Evolutionary conservation across 352 stramenopile genomes (phyloP).

Genomic region (Phytophthora pistaciae): DNA sequence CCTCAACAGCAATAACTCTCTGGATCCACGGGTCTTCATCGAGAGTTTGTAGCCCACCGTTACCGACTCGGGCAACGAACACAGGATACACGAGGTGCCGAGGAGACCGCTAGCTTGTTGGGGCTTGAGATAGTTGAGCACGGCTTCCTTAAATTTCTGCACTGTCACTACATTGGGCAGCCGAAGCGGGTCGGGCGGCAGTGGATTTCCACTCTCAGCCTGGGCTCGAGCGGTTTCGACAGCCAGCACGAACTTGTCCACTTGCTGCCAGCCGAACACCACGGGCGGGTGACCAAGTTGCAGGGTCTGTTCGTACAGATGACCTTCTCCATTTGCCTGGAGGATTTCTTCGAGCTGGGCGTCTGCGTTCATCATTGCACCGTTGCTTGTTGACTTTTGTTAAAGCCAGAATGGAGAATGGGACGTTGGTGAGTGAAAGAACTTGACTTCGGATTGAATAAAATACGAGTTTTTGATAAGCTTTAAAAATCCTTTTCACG

Average conservation of each 20-base stretch:
- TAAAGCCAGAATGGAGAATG: too few relatives aligned
- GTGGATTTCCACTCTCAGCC: background rate
- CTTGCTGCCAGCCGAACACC: conserved; percentile 18
- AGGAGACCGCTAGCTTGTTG: background rate
- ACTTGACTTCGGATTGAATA: too few relatives aligned
- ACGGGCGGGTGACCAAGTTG: conserved; percentile 21
- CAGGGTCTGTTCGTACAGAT: conserved; percentile 15
- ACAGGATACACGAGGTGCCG: conserved; percentile 23
- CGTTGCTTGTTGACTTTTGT: too few relatives aligned
- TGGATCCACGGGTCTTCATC: conserved; percentile 17
- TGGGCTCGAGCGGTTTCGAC: conserved; percentile 27
- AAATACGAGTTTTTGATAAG: too few relatives aligned
- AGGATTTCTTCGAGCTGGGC: conserved; percentile 35
- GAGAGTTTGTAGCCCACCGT: conserved; percentile 17
- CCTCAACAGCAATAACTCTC: conserved; percentile 6
- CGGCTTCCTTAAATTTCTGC: conserved; percentile 32
- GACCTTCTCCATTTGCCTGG: conserved; percentile 14
- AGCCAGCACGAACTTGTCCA: conserved; percentile 23
- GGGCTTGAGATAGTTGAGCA: conserved; percentile 19
- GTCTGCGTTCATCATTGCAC: conserved; percentile 26
- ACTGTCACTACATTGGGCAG: conserved; percentile 24
- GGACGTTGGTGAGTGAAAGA: too few relatives aligned
- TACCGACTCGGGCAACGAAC: conserved; percentile 19
- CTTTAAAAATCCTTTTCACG: too few relatives aligned
- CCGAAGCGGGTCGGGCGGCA: conserved; percentile 18